A percentile compares a stretch with the other conserved stretches of the same genome.
Conservation (phyloP, 2,329 filamentous ascomycete species). For the Ramichloridium luteum region DNA sequence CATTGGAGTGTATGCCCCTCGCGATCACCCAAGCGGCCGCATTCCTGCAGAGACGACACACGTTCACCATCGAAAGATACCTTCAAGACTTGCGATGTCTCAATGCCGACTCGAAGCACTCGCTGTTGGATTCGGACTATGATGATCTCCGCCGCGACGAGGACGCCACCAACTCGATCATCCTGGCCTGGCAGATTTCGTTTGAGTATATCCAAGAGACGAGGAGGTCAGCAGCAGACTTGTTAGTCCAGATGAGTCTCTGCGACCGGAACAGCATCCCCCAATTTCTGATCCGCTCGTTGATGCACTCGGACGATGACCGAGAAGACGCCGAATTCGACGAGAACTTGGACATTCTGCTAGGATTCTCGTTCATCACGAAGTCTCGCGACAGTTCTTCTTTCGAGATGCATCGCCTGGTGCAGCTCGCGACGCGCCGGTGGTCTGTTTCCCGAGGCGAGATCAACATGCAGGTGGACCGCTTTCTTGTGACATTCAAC, state of each 20-base stretch:
- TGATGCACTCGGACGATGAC: neutral
- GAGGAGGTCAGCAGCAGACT: constrained; percentile 24
- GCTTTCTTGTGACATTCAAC: too few species aligned
- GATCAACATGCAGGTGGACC: too few species aligned
- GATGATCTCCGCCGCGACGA: constrained; percentile 6
- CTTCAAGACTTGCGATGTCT: constrained; percentile 26
- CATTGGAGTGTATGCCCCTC: constrained; percentile 25
- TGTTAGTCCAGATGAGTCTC: constrained; percentile 37
- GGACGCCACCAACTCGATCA: constrained; percentile 11
- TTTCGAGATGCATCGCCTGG: constrained; percentile 30
- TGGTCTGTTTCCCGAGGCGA: too few species aligned
- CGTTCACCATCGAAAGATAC: constrained; percentile 26
- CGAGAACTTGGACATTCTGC: constrained; percentile 25
- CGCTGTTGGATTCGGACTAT: constrained; percentile 2
- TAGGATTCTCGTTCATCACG: constrained; percentile 27
- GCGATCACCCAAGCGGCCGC: constrained; percentile 25
- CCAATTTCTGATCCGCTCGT: constrained; percentile 2
- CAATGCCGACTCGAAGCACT: constrained; percentile 21
- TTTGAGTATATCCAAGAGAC: constrained; percentile 13
- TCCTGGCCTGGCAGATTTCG: constrained; percentile 15
- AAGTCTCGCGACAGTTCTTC: constrained; percentile 9
- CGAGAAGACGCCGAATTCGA: neutral
- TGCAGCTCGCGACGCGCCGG: constrained; percentile 2
- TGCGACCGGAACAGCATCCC: constrained; percentile 26
- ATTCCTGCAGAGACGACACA: constrained; percentile 10